phyloP scores from a whole-genome alignment of 2,329 filamentous ascomycete species.

The Zymoseptoria passerinii region DNA sequence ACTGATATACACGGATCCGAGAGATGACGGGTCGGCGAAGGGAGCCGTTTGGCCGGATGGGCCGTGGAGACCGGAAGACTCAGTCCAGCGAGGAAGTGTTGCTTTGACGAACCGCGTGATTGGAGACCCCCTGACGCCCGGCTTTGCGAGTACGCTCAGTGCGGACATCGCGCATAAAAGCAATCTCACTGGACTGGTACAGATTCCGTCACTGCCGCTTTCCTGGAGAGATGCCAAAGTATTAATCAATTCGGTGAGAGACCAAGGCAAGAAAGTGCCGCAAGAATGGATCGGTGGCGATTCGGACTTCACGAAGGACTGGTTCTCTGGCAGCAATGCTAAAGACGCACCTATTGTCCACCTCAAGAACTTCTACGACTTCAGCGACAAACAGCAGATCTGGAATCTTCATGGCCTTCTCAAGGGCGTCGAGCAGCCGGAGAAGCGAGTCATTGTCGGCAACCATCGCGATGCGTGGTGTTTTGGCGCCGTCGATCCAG shows the following conservation, averaged over 20 bases:
- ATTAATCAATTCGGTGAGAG: constrained; percentile 66
- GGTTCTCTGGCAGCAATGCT: constrained; percentile 62
- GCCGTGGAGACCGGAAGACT: constrained; percentile 70
- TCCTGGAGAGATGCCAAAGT: constrained; percentile 82
- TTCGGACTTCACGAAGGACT: constrained; percentile 54
- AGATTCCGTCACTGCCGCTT: constrained; percentile 84
- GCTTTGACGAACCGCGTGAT: constrained; percentile 73
- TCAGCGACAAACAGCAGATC: constrained; percentile 71
- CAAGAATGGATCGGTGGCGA: constrained; percentile 68
- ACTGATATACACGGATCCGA: constrained; percentile 85
- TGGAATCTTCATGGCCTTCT: constrained; percentile 89
- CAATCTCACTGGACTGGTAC: constrained; percentile 62
- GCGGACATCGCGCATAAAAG: constrained; percentile 59
- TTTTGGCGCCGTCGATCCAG: constrained; percentile 77
- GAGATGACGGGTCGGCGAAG: constrained; percentile 69
- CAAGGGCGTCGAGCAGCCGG: constrained; percentile 69
- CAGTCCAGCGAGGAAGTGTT: constrained; percentile 74
- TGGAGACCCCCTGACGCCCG: constrained; percentile 87
- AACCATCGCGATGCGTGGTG: constrained; percentile 93
- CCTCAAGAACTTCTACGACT: constrained; percentile 79
- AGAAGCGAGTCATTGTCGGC: constrained; percentile 80
- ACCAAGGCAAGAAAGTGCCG: constrained; percentile 61
- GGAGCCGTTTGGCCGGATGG: constrained; percentile 69
- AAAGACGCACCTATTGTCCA: constrained; percentile 56
- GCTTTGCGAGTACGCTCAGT: constrained; percentile 64